Base-by-base conservation (phyloP, 2,329 filamentous ascomycete species). In the Colletotrichum sojae region DNA sequence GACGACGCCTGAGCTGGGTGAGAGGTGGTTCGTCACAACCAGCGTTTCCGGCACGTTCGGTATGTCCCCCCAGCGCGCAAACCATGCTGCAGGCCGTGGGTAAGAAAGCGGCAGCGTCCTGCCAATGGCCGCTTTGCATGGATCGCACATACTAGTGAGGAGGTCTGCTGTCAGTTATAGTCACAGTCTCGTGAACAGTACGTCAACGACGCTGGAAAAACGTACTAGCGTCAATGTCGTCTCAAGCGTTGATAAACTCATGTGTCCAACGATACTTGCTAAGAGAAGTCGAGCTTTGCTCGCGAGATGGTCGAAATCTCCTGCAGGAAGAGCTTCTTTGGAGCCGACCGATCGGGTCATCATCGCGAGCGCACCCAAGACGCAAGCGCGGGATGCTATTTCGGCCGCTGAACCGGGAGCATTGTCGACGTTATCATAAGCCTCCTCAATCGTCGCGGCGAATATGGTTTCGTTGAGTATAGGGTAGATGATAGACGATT, bases 51-150 rank as follows among this genome's bases (percentile, higher is more conserved):
- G 9, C 9, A 12, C 43, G n/a, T 3, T 18, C 2, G 3, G 18
- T 12, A 0, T 67, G 58, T 3, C 63, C 63, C 6, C 63, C 22
- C 10, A 67, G 43, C 3, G 49, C 31, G 18, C 16, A 49, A 4
- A 56, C 51, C 9, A n/a, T 45, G 6, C 31, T 60, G 8, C 58
- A 67, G 5, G 63, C 63, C 13, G 18, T n/a, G 10, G 63, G 43
- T 1, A 55, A 31, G 13, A 51, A 22, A 8, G 58, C 55, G 9
- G 45, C 58, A 12, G 63, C 49, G 2, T 63, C 58, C 43, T 55
- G 63, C 63, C 57, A 67, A 15, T 39, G 43, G 16, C 63, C 63
- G 10, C 3, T 6, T 5, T 62, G 25, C 10, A 53, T 31, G 2
- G 10, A 22, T 22, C 63, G 57, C 4, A 49, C 13, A 13, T 43